phyloP scores from a whole-genome alignment of 768 basidiomycete genomes.

The Agrocybe pediades region DNA sequence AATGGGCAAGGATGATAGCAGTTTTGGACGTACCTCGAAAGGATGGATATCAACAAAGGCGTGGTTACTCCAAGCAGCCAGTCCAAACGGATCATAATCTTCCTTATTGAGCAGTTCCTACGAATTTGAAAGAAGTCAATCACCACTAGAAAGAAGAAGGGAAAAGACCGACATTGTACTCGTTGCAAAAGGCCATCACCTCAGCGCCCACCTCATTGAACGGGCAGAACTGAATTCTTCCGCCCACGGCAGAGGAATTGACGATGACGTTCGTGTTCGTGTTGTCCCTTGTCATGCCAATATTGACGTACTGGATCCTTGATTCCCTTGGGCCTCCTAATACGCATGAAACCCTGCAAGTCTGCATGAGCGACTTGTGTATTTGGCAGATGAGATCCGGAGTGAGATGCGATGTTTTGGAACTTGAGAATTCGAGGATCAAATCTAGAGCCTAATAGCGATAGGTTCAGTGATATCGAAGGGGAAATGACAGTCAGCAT shows the following conservation, averaged over 20 bases:
- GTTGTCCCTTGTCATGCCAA: conserved; percentile 13
- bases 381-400: too few species aligned
- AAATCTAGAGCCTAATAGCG: conserved; percentile 12
- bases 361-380: too few species aligned
- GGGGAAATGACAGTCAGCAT: background rate
- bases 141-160: too few species aligned
- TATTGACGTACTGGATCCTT: conserved; percentile 11
- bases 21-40: conserved; percentile 10
- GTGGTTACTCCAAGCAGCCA: conserved; percentile 19
- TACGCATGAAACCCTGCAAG: background rate
- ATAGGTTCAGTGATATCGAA: background rate
- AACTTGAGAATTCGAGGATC: too few species aligned
- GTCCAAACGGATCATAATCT: conserved; percentile 14
- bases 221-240: conserved; percentile 19
- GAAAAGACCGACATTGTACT: too few species aligned
- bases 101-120: conserved; percentile 14
- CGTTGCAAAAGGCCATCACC: conserved; percentile 13
- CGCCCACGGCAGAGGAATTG: background rate
- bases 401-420: too few species aligned
- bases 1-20: background rate
- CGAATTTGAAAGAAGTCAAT: too few species aligned
- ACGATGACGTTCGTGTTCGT: conserved; percentile 12
- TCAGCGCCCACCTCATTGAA: conserved; percentile 13
- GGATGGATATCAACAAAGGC: conserved; percentile 19
- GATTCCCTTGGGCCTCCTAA: conserved; percentile 15